A percentile compares a stretch with the other conserved stretches of the same genome.
These are phyloP conservation scores for Basipetospora chlamydospora DNA, from an alignment of 2,329 filamentous ascomycete genomes.

Conservation along the genomic window DNA sequence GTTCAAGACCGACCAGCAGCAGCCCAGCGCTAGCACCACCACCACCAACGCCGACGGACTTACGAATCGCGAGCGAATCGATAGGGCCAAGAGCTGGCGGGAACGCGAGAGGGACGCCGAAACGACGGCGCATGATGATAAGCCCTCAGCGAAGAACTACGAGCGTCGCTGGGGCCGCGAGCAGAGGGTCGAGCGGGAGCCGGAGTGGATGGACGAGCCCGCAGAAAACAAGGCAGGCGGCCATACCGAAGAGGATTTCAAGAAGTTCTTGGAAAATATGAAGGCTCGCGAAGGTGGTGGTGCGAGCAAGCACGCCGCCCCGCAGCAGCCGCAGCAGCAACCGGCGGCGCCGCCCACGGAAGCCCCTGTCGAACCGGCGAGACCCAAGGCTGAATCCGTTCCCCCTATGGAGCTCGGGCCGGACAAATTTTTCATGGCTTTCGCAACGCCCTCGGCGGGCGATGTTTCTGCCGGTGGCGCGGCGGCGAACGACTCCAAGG, in stretches of 20 bases:
- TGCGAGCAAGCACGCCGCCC: slow-evolving; percentile 11
- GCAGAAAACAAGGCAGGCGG: slow-evolving; percentile 53
- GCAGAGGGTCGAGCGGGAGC: slow-evolving; percentile 59
- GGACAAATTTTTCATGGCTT: slow-evolving; percentile 63
- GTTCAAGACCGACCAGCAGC: slow-evolving; percentile 55
- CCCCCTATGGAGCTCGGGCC: slow-evolving; percentile 52
- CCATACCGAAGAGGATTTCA: slow-evolving; percentile 81
- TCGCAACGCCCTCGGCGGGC: slow-evolving; percentile 24
- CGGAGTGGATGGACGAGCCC: slow-evolving; percentile 78
- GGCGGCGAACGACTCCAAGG: slow-evolving; percentile 23
- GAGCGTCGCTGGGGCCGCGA: slow-evolving; percentile 40
- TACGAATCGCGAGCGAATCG: slow-evolving; percentile 38
- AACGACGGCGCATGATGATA: slow-evolving; percentile 29
- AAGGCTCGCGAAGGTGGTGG: slow-evolving; percentile 37
- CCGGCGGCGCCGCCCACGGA: slow-evolving; percentile 18
- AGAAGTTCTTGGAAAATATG: slow-evolving; percentile 89
- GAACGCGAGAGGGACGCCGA: slow-evolving; percentile 30
- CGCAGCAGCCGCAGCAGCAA: too few species aligned
- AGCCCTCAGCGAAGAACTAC: slow-evolving; percentile 26
- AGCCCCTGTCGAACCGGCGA: slow-evolving; percentile 29
- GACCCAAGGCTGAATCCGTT: slow-evolving; percentile 41
- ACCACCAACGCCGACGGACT: slow-evolving; percentile 19
- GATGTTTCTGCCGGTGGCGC: slow-evolving; percentile 18
- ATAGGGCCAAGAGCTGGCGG: slow-evolving; percentile 47
- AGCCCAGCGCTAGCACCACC: slow-evolving; percentile 18